phyloP scores from a whole-genome alignment of 768 basidiomycete species.

The Termitomyces heimii region DNA sequence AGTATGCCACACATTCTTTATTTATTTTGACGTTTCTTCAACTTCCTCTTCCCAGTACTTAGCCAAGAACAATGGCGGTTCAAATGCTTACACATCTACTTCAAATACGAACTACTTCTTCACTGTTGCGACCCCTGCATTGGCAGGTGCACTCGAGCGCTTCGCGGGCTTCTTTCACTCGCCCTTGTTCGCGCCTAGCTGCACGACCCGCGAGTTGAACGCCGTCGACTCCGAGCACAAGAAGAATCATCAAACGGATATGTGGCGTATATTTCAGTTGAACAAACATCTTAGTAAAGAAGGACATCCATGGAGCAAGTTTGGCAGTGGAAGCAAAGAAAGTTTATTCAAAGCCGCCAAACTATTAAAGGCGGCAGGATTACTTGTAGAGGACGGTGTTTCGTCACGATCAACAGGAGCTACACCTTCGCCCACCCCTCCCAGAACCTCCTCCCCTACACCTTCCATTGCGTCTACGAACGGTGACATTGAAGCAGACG shows the following conservation, averaged over 20 bases:
- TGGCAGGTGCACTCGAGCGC: constrained; percentile 67
- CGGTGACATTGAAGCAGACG: constrained; percentile 65
- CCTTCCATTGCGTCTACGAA: constrained; percentile 47
- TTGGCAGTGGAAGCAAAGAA: constrained; percentile 81
- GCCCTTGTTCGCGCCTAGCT: constrained; percentile 83
- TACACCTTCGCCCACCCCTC: constrained; percentile 40
- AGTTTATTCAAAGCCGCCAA: constrained; percentile 63
- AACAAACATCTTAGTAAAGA: constrained; percentile 79
- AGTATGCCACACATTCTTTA: constrained; percentile 28
- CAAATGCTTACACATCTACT: constrained; percentile 92
- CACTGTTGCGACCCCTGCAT: constrained; percentile 56
- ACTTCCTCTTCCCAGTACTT: constrained; percentile 44
- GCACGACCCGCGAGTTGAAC: constrained; percentile 85
- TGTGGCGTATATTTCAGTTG: constrained; percentile 93
- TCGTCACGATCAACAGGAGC: constrained; percentile 26
- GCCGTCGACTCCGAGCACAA: constrained; percentile 97
- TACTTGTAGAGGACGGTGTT: constrained; percentile 22
- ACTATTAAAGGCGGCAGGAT: constrained; percentile 45
- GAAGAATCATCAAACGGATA: constrained; percentile 88
- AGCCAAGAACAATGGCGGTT: constrained; percentile 74
- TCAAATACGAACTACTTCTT: constrained; percentile 91
- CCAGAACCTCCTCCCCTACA: constrained; percentile 52
- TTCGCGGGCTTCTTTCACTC: constrained; percentile 87
- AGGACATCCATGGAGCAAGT: constrained; percentile 86
- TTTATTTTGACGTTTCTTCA: constrained; percentile 3